Conservation (phyloP, 1,139 yeast genomes). For the Wickerhamiella infanticola region DNA sequence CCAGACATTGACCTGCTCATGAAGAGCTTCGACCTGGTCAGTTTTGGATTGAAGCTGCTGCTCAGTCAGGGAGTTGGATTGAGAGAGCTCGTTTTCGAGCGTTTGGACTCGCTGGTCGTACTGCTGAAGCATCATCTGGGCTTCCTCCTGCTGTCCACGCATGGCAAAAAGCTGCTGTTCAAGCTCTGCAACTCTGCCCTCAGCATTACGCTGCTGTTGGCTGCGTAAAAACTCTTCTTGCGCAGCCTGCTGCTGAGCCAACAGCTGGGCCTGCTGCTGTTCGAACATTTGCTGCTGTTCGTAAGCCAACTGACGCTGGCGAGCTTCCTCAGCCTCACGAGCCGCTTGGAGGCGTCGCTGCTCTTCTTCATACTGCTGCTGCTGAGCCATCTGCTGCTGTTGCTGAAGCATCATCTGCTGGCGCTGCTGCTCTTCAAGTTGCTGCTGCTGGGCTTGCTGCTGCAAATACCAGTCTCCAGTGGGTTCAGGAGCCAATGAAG, state of each 20-base stretch:
- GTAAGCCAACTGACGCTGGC: constrained; percentile 30
- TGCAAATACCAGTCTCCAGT: constrained; percentile 33
- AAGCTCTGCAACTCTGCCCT: constrained; percentile 64
- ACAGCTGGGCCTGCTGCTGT: constrained; percentile 47
- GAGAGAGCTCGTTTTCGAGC: constrained; percentile 56
- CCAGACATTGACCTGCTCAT: constrained; percentile 71
- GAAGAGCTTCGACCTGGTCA: constrained; percentile 51
- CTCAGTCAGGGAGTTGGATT: constrained; percentile 48
- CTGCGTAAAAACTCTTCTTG: constrained; percentile 58
- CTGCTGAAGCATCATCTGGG: constrained; percentile 69
- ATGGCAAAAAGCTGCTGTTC: constrained; percentile 68
- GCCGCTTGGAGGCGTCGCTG: constrained; percentile 31
- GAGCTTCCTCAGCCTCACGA: constrained; percentile 31
- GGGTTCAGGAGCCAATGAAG: constrained; percentile 17
- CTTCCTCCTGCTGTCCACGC: constrained; percentile 74
- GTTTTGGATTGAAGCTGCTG: constrained; percentile 68
- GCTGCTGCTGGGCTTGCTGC: constrained; percentile 22
- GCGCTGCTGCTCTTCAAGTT: constrained; percentile 30
- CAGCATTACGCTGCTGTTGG: constrained; percentile 63
- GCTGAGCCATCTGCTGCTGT: constrained; percentile 9
- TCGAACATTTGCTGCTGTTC: constrained; percentile 63
- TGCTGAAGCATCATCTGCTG: constrained; percentile 23
- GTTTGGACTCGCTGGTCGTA: constrained; percentile 77
- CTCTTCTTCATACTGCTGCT: constrained; percentile 33
- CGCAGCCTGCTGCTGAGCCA: constrained; percentile 60